Conservation (phyloP, 495 filamentous ascomycete species). For the Eremomyces bilateralis region DNA sequence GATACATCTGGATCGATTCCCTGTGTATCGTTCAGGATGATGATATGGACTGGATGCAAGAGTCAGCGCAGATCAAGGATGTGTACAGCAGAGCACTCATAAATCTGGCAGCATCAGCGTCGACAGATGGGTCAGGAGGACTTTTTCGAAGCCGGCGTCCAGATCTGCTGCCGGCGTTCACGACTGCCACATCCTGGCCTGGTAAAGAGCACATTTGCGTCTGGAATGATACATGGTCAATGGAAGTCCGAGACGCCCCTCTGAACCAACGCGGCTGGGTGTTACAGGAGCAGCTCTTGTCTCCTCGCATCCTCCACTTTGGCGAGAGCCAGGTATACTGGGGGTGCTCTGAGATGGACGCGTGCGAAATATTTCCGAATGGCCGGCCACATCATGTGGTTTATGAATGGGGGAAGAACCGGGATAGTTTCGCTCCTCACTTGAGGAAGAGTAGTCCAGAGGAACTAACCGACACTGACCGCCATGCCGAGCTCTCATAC, state of each 20-base stretch:
- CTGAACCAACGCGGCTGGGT: slow-evolving; percentile 1
- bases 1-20: too few relatives aligned
- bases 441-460: too few relatives aligned
- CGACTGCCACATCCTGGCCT: background rate
- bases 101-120: background rate
- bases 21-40: slow-evolving; percentile 1
- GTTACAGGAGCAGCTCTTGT: background rate
- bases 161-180: background rate
- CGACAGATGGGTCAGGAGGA: background rate
- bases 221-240: background rate
- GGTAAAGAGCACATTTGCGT: background rate
- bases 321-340: background rate
- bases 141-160: background rate
- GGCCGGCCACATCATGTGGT: too few relatives aligned
- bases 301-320: slow-evolving; percentile 1
- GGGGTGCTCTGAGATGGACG: too few relatives aligned
- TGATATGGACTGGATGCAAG: background rate
- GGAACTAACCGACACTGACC: too few relatives aligned
- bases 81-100: background rate
- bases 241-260: background rate
- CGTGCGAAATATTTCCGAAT: too few relatives aligned
- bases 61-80: background rate
- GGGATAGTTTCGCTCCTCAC: too few relatives aligned
- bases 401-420: too few relatives aligned
- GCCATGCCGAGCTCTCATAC: too few relatives aligned